phyloP scores from a whole-genome alignment of 2,329 filamentous ascomycete genomes.

The Tolypocladium album region DNA sequence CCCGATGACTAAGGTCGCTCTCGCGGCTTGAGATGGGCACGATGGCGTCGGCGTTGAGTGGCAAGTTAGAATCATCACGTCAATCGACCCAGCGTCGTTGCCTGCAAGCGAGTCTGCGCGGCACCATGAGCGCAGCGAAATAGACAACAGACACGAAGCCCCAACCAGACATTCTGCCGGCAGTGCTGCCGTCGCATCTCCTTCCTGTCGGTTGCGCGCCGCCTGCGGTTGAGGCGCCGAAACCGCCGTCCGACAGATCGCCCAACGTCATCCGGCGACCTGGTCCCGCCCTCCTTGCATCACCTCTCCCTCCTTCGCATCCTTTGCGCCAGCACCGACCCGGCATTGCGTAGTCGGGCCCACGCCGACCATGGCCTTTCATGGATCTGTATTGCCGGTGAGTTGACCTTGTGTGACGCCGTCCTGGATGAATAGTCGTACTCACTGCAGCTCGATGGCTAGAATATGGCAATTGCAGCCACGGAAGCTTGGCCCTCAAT shows the following conservation, averaged over 20 bases:
- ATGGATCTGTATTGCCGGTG: conserved; percentile 19
- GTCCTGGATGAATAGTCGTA: neutral
- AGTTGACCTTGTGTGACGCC: neutral
- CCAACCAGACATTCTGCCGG: neutral
- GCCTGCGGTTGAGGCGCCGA: neutral
- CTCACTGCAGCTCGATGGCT: neutral
- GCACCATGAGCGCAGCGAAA: conserved; percentile 9
- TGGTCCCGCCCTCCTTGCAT: neutral
- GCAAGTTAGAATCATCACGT: neutral
- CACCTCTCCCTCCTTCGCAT: neutral
- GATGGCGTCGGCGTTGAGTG: conserved; percentile 2
- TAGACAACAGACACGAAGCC: conserved; percentile 3
- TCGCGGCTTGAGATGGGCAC: neutral
- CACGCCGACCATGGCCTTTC: conserved; percentile 13
- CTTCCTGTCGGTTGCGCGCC: neutral
- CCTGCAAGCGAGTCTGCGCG: neutral
- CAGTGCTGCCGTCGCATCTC: neutral
- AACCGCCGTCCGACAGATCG: neutral
- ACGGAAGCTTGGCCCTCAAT: conserved; percentile 36
- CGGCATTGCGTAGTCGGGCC: neutral
- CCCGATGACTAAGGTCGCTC: conserved; percentile 3
- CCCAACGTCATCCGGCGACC: neutral
- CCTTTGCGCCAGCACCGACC: neutral
- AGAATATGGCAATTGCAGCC: conserved; percentile 31
- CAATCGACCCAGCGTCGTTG: neutral